Conservation (phyloP, 768 basidiomycete genomes). For the Wakefieldia striispora region DNA sequence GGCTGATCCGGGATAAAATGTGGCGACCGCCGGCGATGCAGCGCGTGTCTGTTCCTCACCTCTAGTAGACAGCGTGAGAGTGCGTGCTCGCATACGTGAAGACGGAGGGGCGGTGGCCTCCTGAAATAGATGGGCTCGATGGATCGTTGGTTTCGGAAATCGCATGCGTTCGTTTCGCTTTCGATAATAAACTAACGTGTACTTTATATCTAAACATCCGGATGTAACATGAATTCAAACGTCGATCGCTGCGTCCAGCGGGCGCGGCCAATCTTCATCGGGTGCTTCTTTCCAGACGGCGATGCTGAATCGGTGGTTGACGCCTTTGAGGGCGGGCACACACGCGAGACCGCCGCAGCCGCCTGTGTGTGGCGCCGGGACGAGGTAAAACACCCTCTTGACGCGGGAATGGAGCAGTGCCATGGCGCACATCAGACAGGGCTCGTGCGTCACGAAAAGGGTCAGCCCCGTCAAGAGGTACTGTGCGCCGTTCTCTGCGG, state of each 20-base stretch:
- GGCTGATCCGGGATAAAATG: conserved; percentile 53
- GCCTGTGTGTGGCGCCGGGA: conserved; percentile 74
- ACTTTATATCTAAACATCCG: background rate
- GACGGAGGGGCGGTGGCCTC: background rate
- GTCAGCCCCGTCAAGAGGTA: conserved; percentile 86
- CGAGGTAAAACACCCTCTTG: conserved; percentile 74
- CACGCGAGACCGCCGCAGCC: conserved; percentile 80
- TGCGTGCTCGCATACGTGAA: background rate
- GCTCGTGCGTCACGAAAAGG: conserved; percentile 92
- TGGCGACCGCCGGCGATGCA: conserved; percentile 42
- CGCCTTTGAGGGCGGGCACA: conserved; percentile 75
- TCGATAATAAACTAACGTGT: no score
- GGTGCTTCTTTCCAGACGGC: conserved; percentile 53
- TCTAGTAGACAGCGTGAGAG: conserved; percentile 10
- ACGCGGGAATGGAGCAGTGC: conserved; percentile 93
- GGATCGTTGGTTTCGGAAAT: no score
- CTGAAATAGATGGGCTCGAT: background rate
- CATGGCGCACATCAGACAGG: conserved; percentile 98
- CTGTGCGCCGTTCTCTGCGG: conserved; percentile 59
- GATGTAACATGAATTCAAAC: conserved; percentile 18
- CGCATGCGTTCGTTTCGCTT: no score
- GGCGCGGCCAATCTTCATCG: background rate
- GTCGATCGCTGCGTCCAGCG: conserved; percentile 28
- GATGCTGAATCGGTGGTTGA: conserved; percentile 87
- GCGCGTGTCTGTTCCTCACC: conserved; percentile 3